phyloP scores from a whole-genome alignment of 2,329 filamentous ascomycete species.

The Pseudofabraea citricarpa region DNA sequence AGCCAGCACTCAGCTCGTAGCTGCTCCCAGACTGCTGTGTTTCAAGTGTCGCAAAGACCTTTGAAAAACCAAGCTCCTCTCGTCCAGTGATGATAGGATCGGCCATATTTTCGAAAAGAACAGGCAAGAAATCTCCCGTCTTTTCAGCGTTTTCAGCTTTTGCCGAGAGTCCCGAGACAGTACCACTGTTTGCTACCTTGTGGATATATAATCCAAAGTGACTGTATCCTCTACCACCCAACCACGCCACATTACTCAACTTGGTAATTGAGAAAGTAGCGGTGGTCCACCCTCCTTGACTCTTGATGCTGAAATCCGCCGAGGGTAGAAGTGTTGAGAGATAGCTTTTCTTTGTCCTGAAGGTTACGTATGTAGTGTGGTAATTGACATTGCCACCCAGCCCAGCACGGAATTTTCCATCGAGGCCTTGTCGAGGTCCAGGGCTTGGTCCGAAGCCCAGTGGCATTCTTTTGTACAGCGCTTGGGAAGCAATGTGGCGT shows the following conservation, averaged over 20 bases:
- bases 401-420: constrained; percentile 36
- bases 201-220: constrained; percentile 57
- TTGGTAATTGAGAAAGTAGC: constrained; percentile 32
- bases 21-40: background rate
- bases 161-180: constrained; percentile 42
- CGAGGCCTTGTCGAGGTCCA: constrained; percentile 16
- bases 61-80: constrained; percentile 52
- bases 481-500: constrained; percentile 37
- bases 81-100: constrained; percentile 54
- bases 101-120: constrained; percentile 48
- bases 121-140: constrained; percentile 43
- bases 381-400: constrained; percentile 13
- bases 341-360: constrained; percentile 10
- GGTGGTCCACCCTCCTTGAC: constrained; percentile 25
- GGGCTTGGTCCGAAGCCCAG: constrained; percentile 25
- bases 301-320: background rate
- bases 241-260: constrained; percentile 50
- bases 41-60: constrained; percentile 34
- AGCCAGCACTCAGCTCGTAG: constrained; percentile 13
- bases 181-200: constrained; percentile 51
- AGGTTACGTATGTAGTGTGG: constrained; percentile 30
- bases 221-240: constrained; percentile 53
- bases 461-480: constrained; percentile 41
- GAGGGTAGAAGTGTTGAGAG: constrained; percentile 1
- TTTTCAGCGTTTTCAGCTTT: constrained; percentile 37